Base-by-base conservation (phyloP, 2,329 filamentous ascomycete species). In the Phoma sp. region DNA sequence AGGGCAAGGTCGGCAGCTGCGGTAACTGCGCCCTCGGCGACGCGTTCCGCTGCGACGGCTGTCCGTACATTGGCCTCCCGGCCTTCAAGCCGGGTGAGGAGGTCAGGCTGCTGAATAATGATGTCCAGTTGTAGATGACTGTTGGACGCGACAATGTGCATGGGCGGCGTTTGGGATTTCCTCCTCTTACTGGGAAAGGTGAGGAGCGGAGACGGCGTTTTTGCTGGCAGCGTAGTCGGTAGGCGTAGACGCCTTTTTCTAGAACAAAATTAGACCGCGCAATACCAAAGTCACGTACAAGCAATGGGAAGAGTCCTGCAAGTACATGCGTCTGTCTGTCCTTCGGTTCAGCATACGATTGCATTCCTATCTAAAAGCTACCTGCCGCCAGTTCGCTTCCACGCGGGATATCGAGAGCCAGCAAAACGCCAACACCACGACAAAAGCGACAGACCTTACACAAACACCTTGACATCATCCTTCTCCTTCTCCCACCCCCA, bases 1-100 rank as follows among this genome's bases (percentile, higher is more conserved):
- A 96, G 76, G 95, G 95, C 66, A 98, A 97, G 80, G 91, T 94
- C 6, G 94, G 95, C 50, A 96, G 91, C 17, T 99, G 95, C 75
- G 92, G 92, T 25, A 97, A 94, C 77, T 98, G 95, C 77, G 89
- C 92, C 25, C 82, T 99, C 15, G 95, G 95, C 45, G 94, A 98
- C 76, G 94, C 95, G 0, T 84, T 83, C 70, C 73, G 83, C 19
- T 85, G 83, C 62, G 82, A 84, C 63, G 83, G 85, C 2, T 91
- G 88, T 69, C 93, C 93, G 1, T 96, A 95, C 73, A 90, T 96
- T 68, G 93, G 93, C 4, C 83, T 99, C 64, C 95, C 95, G 13
- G 90, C 95, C 4, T 99, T 99, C 82, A 96, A 97, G 82, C 92
- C 92, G 3, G 95, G 95, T 15, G 93, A 99, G 81, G 92, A 98